Evolutionary conservation across 2,329 filamentous ascomycete genomes (phyloP).

Genomic region (Fusarium odoratissimum): DNA sequence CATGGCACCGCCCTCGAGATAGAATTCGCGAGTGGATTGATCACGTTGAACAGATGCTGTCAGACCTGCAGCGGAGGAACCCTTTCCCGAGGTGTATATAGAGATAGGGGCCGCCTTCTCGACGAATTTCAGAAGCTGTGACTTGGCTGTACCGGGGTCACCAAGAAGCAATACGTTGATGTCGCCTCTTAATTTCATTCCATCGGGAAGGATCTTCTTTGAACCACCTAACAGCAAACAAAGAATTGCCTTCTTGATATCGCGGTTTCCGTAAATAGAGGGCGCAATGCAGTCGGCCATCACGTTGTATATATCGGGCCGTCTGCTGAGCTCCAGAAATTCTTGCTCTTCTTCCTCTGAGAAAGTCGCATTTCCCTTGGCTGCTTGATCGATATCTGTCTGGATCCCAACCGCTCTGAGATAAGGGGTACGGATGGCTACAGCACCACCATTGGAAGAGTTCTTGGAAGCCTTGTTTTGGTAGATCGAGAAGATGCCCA

Average conservation of each 20-base stretch:
- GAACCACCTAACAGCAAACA: slow-evolving; percentile 94
- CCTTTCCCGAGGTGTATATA: slow-evolving; percentile 98
- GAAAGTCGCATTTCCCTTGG: slow-evolving; percentile 85
- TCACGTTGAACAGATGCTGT: slow-evolving; percentile 97
- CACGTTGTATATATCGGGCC: slow-evolving; percentile 90
- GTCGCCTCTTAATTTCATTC: slow-evolving; percentile 96
- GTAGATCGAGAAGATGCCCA: slow-evolving; percentile 98
- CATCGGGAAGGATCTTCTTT: slow-evolving; percentile 97
- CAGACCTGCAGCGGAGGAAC: slow-evolving; percentile 95
- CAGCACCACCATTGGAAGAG: slow-evolving; percentile 78
- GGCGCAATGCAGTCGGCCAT: slow-evolving; percentile 95
- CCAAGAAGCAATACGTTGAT: slow-evolving; percentile 97
- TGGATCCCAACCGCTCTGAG: slow-evolving; percentile 92
- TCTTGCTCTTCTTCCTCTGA: slow-evolving; percentile 98
- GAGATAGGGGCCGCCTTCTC: slow-evolving; percentile 96
- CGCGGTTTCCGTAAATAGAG: slow-evolving; percentile 94
- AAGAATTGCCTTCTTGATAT: slow-evolving; percentile 97
- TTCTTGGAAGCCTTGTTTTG: slow-evolving; percentile 90
- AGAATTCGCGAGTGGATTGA: slow-evolving; percentile 92
- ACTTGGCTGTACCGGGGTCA: slow-evolving; percentile 98
- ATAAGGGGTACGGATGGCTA: slow-evolving; percentile 96
- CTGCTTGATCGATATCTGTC: slow-evolving; percentile 88
- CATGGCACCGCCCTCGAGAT: slow-evolving; percentile 98
- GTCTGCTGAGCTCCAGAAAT: slow-evolving; percentile 88
- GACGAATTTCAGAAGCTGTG: slow-evolving; percentile 95